Evolutionary conservation across 2,329 filamentous ascomycete genomes (phyloP).

Genomic region (Rutstroemia sp.): DNA sequence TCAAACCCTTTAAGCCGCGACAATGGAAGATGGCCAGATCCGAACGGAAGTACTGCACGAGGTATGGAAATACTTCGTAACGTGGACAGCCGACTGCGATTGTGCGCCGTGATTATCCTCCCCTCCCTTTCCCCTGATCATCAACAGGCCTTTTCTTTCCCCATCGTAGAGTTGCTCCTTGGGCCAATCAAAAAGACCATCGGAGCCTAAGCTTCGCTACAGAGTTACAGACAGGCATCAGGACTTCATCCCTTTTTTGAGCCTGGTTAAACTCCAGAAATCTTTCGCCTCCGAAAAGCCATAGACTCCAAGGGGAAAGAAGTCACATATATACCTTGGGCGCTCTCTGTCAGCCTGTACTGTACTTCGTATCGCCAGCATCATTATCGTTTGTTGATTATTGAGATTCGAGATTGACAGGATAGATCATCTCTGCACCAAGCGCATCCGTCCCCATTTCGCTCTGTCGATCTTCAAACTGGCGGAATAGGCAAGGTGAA

Average conservation of each 20-base stretch:
- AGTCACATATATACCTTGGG: background rate
- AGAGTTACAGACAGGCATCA: conserved; percentile 3
- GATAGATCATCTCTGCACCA: too few species aligned
- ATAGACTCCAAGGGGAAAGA: conserved; percentile 2
- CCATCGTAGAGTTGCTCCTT: background rate
- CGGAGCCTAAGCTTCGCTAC: background rate
- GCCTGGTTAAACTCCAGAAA: background rate
- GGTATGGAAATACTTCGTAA: too few species aligned
- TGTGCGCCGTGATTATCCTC: background rate
- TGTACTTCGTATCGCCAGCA: too few species aligned
- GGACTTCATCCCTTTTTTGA: conserved; percentile 8
- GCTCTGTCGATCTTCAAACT: too few species aligned
- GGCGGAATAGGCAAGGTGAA: too few species aligned
- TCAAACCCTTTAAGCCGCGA: too few species aligned
- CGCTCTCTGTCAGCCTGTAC: too few species aligned
- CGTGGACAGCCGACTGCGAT: background rate
- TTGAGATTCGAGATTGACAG: too few species aligned
- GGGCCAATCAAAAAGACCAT: conserved; percentile 2
- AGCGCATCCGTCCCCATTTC: too few species aligned
- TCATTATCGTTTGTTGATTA: too few species aligned
- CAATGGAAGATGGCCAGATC: too few species aligned
- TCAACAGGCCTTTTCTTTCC: background rate
- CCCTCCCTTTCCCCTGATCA: background rate
- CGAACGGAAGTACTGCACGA: too few species aligned
- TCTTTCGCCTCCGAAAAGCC: background rate